A percentile compares a stretch with the other conserved stretches of the same genome.
phyloP scores from a whole-genome alignment of 352 stramenopile genomes.

The Salisapilia sapeloensis region DNA sequence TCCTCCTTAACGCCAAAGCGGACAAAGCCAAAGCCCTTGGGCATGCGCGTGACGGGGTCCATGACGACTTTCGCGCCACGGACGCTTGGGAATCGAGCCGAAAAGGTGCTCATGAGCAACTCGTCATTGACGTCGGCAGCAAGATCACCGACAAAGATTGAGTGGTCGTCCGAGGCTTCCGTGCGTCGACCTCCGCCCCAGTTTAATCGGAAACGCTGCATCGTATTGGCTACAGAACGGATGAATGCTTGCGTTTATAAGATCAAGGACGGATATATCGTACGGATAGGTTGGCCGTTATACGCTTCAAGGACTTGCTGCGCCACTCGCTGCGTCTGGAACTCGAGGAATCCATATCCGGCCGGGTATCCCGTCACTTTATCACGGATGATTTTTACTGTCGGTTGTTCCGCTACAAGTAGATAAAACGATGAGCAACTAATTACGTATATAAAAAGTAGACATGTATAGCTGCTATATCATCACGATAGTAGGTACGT shows the following conservation, averaged over 20 bases:
- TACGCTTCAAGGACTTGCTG: conserved; percentile 73
- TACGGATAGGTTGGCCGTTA: conserved; percentile 81
- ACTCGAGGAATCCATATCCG: conserved; percentile 87
- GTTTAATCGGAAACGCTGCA: conserved; percentile 85
- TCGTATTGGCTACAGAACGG: conserved; percentile 47
- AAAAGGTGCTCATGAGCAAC: conserved; percentile 74
- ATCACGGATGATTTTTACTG: conserved; percentile 84
- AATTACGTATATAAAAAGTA: no score
- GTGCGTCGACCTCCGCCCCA: conserved; percentile 81
- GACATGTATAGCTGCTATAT: no score
- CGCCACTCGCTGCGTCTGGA: conserved; percentile 60
- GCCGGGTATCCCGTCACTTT: conserved; percentile 76
- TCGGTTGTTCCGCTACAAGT: conserved; percentile 50
- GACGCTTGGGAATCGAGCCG: conserved; percentile 56
- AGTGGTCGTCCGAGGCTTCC: conserved; percentile 72
- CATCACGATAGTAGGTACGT: no score
- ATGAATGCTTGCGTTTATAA: no score
- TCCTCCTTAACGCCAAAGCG: conserved; percentile 81
- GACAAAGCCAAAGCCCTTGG: conserved; percentile 87
- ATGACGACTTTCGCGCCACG: conserved; percentile 83
- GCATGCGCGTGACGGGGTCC: conserved; percentile 76
- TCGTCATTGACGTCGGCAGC: conserved; percentile 81
- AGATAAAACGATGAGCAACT: not conserved
- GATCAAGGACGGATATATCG: no score
- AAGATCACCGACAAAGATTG: conserved; percentile 85